Evolutionary conservation across 1,284 basidiomycete species (phyloP).

Genomic region (Ceratobasidium sp.): DNA sequence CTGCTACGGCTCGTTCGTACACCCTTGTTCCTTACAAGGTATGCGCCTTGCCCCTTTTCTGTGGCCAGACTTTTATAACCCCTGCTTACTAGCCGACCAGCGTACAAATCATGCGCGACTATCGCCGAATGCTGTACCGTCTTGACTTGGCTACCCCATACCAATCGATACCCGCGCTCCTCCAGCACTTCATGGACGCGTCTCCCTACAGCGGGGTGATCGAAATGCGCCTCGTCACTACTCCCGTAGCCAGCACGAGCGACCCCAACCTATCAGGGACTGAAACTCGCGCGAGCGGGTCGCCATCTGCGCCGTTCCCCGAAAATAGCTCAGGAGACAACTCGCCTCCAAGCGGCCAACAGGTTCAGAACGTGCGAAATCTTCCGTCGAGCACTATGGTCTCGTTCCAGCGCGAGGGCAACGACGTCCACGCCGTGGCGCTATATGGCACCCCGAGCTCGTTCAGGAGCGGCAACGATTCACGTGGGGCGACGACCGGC

Average conservation of each 20-base stretch:
- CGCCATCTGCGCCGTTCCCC: conserved; percentile 22
- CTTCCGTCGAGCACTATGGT: conserved; percentile 41
- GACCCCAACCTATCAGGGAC: conserved; percentile 33
- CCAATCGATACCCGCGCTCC: conserved; percentile 40
- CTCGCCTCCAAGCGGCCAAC: conserved; percentile 32
- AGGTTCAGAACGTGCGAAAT: conserved; percentile 38
- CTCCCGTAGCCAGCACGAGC: conserved; percentile 41
- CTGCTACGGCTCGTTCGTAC: background rate
- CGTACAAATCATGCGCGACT: conserved; percentile 34
- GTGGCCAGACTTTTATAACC: background rate
- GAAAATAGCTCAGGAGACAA: conserved; percentile 20
- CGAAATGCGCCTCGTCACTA: conserved; percentile 41
- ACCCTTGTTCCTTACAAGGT: background rate
- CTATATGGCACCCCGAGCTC: conserved; percentile 39
- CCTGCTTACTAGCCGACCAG: background rate
- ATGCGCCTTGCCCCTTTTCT: background rate
- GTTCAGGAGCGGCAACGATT: conserved; percentile 30
- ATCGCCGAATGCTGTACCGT: conserved; percentile 44
- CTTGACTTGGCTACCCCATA: conserved; percentile 44
- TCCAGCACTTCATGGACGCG: conserved; percentile 44
- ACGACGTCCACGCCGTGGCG: conserved; percentile 39
- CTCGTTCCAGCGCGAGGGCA: conserved; percentile 40
- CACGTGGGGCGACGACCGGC: conserved; percentile 14
- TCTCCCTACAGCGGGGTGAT: conserved; percentile 35
- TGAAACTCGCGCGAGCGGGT: conserved; percentile 26